These are phyloP conservation scores for Microthyrium microscopicum DNA, from an alignment of 2,329 filamentous ascomycete species.

Conservation along the genomic window DNA sequence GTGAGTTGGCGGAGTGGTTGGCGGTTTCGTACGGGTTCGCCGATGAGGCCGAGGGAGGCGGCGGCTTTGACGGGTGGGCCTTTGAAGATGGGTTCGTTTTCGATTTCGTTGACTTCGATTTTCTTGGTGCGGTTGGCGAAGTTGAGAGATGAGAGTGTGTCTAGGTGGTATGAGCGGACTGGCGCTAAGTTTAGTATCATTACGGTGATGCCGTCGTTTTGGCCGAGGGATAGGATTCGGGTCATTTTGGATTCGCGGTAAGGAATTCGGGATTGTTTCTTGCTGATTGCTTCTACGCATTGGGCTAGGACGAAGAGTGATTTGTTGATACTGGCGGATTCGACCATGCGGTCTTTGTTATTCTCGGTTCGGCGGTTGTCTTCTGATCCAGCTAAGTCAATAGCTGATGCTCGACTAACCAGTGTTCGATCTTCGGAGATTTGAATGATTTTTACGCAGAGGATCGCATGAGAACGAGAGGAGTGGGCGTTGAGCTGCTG, in stretches of 20 bases:
- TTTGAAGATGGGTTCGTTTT: conserved; percentile 77
- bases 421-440: conserved; percentile 49
- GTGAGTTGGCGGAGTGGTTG: conserved; percentile 68
- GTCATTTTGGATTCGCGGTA: conserved; percentile 98
- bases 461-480: conserved; percentile 74
- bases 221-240: conserved; percentile 73
- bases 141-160: conserved; percentile 84
- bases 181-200: conserved; percentile 95
- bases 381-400: conserved; percentile 88
- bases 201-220: conserved; percentile 87
- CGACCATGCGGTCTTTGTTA: conserved; percentile 78
- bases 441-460: conserved; percentile 78
- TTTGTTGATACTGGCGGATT: conserved; percentile 95
- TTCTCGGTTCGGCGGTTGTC: conserved; percentile 92
- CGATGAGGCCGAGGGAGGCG: conserved; percentile 16
- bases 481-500: conserved; percentile 70
- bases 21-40: conserved; percentile 32
- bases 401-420: conserved; percentile 77
- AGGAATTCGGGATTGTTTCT: conserved; percentile 59
- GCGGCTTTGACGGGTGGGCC: conserved; percentile 22
- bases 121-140: conserved; percentile 92
- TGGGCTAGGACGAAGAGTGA: conserved; percentile 87
- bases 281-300: conserved; percentile 86
- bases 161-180: conserved; percentile 79
- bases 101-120: conserved; percentile 87